A percentile compares a stretch with the other conserved stretches of the same genome.
phyloP scores from a whole-genome alignment of 495 filamentous ascomycete species.

The Delitschia confertaspora region DNA sequence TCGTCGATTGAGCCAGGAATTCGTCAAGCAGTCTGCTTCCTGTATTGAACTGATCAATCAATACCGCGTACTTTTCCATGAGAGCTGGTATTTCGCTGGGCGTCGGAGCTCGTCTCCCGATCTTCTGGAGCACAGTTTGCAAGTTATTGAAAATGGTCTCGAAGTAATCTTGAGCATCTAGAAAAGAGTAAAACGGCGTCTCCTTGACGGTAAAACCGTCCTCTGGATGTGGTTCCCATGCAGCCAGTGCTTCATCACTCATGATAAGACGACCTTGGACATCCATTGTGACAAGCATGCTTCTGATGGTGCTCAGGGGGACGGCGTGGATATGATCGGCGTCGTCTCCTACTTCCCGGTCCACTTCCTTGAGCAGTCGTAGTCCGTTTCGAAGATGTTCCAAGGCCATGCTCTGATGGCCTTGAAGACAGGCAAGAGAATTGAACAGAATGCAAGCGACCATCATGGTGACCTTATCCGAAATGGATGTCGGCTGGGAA shows the following conservation, averaged over 20 bases:
- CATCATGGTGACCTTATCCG: slow-evolving; percentile 17
- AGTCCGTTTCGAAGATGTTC: slow-evolving; percentile 22
- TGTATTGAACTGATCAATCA: slow-evolving; percentile 1
- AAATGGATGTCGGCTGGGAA: slow-evolving; percentile 2
- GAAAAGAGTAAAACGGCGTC: slow-evolving; percentile 3
- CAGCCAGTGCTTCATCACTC: slow-evolving; percentile 4
- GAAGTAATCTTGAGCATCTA: slow-evolving; percentile 13
- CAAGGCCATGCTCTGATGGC: slow-evolving; percentile 16
- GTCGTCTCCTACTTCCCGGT: neutral
- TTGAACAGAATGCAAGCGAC: slow-evolving; percentile 16
- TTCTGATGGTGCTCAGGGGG: slow-evolving; percentile 8
- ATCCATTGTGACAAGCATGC: slow-evolving; percentile 19
- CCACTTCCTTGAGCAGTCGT: slow-evolving; percentile 16
- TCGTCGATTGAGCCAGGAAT: slow-evolving; percentile 5
- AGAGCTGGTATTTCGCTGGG: neutral
- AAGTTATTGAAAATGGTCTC: slow-evolving; percentile 16
- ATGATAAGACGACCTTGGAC: slow-evolving; percentile 18
- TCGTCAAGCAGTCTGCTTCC: slow-evolving; percentile 5
- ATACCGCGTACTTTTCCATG: neutral
- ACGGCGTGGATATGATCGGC: slow-evolving; percentile 10
- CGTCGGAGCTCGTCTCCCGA: slow-evolving; percentile 2
- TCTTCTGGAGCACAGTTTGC: slow-evolving; percentile 4
- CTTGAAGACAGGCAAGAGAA: slow-evolving; percentile 21
- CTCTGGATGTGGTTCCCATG: slow-evolving; percentile 18
- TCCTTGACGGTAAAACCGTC: neutral